Evolutionary conservation across 106 monocot genomes (phyloP), one percentile per base, ranked within the genome.

Genomic region (Dioscorea dumetorum): DNA sequence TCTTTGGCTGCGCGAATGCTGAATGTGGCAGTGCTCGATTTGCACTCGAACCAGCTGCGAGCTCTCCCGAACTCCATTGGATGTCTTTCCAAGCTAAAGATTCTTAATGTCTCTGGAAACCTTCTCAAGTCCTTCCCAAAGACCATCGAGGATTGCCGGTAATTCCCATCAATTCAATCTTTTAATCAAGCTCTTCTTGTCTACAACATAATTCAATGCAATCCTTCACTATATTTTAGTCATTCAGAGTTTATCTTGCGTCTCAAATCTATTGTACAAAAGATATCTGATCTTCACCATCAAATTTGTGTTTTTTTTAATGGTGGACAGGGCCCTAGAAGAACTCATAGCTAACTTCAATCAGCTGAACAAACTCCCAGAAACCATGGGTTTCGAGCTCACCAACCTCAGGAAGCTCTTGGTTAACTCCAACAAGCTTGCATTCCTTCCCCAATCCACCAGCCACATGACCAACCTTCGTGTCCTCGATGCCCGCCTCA

Each of bases 111-210:
- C 56, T 87, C 90, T 53, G 87, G 87, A 61, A 94, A 94, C 76
- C 82, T 85, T 16, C 74, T 95, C 5, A 67, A 86, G 32, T 82
- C 79, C 53, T 73, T 95, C 12, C 91, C 91, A 19, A 85, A 79
- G 70, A 82, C 85, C 75, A 85, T 95, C 48, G 88, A 91, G 68
- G 79, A 88, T 53, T 95, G 95, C 91, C 72, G 75, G 95, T 91
- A 77, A 62, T 21, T 28, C 18, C 14, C 41, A 6, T 41, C 10
- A 6, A 41, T 41, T 5, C 41, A 41, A 8, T 10, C 41, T 41
- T 41, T 41, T 0, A 41, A 41, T 41, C 41, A 41, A 3, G 1
- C 28, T 28, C 28, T 28, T 28, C 28, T 28, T 28, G 28, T 28
- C 1, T 28, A 28, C 28, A 28, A 1, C 28, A 28, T 28, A 28